A percentile compares a stretch with the other conserved stretches of the same genome.
These are phyloP conservation scores for Phytopythium mirpurense DNA, from an alignment of 352 stramenopile species.

Conservation along the genomic window DNA sequence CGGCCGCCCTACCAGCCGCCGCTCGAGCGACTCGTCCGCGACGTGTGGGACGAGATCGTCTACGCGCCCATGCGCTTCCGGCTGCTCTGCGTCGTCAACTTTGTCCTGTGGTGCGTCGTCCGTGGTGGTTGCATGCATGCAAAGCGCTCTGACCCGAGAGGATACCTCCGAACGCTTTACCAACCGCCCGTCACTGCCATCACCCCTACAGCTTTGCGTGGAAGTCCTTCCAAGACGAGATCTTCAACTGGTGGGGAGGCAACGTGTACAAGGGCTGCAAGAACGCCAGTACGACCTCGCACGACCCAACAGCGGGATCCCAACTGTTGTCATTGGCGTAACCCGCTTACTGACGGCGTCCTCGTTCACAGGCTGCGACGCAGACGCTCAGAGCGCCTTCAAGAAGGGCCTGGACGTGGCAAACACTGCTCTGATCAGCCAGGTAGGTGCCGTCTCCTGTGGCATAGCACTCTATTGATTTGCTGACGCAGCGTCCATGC, in stretches of 20 bases:
- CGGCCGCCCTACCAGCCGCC: conserved; percentile 45
- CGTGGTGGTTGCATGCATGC: too few species aligned
- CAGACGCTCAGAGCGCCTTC: conserved; percentile 29
- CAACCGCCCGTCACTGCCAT: too few species aligned
- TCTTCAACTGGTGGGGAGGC: conserved; percentile 68
- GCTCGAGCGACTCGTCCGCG: conserved; percentile 42
- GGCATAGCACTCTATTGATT: too few species aligned
- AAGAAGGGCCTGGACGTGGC: conserved; percentile 50
- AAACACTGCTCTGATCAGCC: conserved; percentile 48
- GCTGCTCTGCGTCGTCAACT: conserved; percentile 63
- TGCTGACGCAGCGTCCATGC: not conserved
- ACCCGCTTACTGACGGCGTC: too few species aligned
- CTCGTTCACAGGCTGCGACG: conserved; percentile 44
- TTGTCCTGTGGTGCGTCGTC: conserved; percentile 63
- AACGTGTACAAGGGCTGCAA: conserved; percentile 73
- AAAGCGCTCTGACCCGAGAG: not conserved
- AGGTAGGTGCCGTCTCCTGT: conserved; percentile 18
- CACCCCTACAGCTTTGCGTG: conserved; percentile 77
- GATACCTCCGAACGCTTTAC: not conserved
- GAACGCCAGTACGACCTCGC: conserved; percentile 15
- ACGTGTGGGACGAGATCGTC: conserved; percentile 58
- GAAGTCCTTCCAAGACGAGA: conserved; percentile 67
- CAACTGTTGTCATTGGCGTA: too few species aligned
- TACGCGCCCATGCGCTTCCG: conserved; percentile 60
- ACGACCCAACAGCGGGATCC: too few species aligned